Conservation (phyloP, 139 green algal species). For the Tetraselmis striata region DNA sequence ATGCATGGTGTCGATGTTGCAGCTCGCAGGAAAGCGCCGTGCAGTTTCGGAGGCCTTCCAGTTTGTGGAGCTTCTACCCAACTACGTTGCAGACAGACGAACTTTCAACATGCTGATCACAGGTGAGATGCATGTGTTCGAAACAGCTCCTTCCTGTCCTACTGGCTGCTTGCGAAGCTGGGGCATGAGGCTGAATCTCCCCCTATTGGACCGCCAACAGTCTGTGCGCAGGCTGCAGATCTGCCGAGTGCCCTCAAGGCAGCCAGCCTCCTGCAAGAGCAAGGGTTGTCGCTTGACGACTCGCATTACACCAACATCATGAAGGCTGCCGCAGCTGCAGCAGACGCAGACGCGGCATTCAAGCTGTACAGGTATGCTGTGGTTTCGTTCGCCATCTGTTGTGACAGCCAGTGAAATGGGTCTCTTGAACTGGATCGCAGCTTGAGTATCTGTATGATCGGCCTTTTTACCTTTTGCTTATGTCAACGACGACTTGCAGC, state of each 20-base stretch:
- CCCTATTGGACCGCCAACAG: no score
- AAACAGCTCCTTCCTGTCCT: background rate
- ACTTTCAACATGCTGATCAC: background rate
- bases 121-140: background rate
- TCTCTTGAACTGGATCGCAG: no score
- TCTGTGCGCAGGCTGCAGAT: background rate
- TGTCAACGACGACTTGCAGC: no score
- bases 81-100: background rate
- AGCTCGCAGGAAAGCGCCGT: background rate
- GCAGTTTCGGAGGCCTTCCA: background rate
- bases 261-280: background rate
- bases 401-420: no score
- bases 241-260: background rate
- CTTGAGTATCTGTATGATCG: no score
- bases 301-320: background rate
- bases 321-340: background rate
- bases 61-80: background rate
- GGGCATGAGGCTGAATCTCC: no score
- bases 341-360: background rate
- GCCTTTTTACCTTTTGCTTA: no score
- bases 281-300: background rate
- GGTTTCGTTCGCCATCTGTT: no score
- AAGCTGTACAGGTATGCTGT: background rate
- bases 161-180: background rate
- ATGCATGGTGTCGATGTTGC: no score